These are phyloP conservation scores for Wallacemonas rigidus DNA, from an alignment of 208 protist genomes.

Conservation along the genomic window DNA sequence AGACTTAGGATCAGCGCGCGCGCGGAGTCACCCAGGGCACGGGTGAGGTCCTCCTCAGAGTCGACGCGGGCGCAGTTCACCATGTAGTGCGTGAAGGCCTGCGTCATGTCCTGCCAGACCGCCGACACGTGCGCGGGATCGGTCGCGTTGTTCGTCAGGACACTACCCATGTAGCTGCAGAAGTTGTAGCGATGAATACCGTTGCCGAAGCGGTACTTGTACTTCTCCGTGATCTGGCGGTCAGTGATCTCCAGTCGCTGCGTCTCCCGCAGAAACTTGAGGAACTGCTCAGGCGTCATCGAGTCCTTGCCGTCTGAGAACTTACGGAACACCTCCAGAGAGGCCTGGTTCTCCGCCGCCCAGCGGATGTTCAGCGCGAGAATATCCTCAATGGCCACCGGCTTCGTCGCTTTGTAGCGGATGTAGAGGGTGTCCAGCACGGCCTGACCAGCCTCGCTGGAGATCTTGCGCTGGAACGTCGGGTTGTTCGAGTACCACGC, in stretches of 20 bases:
- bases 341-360: constrained; percentile 60
- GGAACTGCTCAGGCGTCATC: constrained; percentile 76
- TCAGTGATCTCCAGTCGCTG: constrained; percentile 76
- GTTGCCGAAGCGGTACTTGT: constrained; percentile 86
- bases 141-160: constrained; percentile 82
- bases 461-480: constrained; percentile 40
- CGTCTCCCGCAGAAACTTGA: constrained; percentile 73
- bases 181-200: constrained; percentile 90
- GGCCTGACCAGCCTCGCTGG: constrained; percentile 38
- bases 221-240: constrained; percentile 79
- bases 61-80: constrained; percentile 68
- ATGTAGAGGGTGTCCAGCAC: constrained; percentile 69
- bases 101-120: constrained; percentile 92
- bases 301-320: constrained; percentile 65
- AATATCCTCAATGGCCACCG: constrained; percentile 60
- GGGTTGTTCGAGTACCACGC: constrained; percentile 75
- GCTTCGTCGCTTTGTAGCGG: constrained; percentile 47
- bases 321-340: constrained; percentile 75
- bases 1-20: constrained; percentile 63
- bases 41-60: constrained; percentile 62
- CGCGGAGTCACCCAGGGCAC: constrained; percentile 35
- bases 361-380: constrained; percentile 65
- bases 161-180: constrained; percentile 70
- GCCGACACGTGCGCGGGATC: constrained; percentile 75
- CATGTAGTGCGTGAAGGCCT: constrained; percentile 81